Evolutionary conservation across 805 yeast genomes (phyloP).

Genomic region (Alloascoidea hylecoeti): DNA sequence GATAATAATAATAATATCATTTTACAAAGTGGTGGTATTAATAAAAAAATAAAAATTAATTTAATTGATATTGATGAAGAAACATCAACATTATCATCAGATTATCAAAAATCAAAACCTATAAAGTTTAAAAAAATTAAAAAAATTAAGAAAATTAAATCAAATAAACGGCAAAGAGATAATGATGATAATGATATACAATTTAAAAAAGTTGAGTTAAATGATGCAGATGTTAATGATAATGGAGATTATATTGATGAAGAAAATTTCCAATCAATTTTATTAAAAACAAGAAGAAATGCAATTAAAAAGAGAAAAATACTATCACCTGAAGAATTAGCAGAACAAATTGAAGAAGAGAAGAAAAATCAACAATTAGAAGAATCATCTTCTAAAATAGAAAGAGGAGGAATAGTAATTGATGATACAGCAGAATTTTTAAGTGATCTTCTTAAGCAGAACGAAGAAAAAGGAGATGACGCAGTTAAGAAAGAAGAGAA

Average conservation of each 20-base stretch:
- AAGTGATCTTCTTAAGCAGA: conserved; percentile 1
- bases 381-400: conserved; percentile 5
- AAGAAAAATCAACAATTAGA: conserved; percentile 11
- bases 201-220: conserved; percentile 19
- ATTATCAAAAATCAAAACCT: conserved; percentile 22
- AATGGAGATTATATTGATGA: conserved; percentile 18
- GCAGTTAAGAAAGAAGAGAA: conserved; percentile 4
- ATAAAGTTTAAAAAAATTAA: conserved; percentile 22
- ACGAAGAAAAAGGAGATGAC: conserved; percentile 7
- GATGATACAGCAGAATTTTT: conserved; percentile 2
- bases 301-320: conserved; percentile 15
- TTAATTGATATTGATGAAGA: conserved; percentile 11
- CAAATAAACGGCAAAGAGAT: conserved; percentile 18
- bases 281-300: conserved; percentile 15
- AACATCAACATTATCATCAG: conserved; percentile 11
- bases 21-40: conserved; percentile 7
- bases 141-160: conserved; percentile 14
- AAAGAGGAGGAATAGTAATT: conserved; percentile 4
- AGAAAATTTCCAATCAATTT: conserved; percentile 19
- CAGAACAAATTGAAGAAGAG: conserved; percentile 14
- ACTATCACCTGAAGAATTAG: conserved; percentile 11
- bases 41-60: conserved; percentile 9
- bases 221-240: conserved; percentile 13
- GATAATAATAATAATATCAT: conserved; percentile 6
- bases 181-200: conserved; percentile 17